phyloP scores from a whole-genome alignment of 345 rosid species.

The Hibiscus mutabilis region DNA sequence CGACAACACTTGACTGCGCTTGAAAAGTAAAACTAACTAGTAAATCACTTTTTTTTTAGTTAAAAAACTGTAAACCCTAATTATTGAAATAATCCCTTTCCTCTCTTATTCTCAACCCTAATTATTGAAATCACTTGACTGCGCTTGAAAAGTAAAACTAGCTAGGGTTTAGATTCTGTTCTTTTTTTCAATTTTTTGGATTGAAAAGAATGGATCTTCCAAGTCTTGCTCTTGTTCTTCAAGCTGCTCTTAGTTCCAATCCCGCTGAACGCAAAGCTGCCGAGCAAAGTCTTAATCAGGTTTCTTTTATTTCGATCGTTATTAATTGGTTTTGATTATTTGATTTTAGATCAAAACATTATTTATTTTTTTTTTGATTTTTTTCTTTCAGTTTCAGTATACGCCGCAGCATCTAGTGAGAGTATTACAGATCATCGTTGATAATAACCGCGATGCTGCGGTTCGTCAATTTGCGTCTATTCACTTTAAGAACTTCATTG shows the following conservation, averaged over 20 bases:
- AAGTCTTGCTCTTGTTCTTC: constrained; percentile 54
- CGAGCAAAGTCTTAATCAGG: constrained; percentile 88
- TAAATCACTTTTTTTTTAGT: too few species aligned
- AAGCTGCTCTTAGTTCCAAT: constrained; percentile 75
- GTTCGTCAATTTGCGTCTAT: constrained; percentile 97
- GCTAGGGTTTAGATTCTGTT: neutral
- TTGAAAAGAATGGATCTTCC: constrained; percentile 68
- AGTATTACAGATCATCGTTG: constrained; percentile 79
- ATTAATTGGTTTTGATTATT: neutral
- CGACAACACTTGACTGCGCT: too few species aligned
- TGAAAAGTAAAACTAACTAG: too few species aligned
- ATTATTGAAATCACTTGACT: too few species aligned
- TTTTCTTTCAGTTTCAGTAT: constrained; percentile 56
- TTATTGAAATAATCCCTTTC: too few species aligned
- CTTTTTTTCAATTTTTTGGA: neutral
- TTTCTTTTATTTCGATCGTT: constrained; percentile 7
- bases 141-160: too few species aligned
- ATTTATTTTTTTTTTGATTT: neutral
- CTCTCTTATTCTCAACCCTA: too few species aligned
- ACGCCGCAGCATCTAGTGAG: constrained; percentile 95
- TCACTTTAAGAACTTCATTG: constrained; percentile 92
- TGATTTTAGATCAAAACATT: neutral
- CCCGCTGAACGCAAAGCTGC: constrained; percentile 95
- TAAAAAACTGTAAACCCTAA: too few species aligned
- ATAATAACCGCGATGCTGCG: constrained; percentile 63